Evolutionary conservation across 2,329 filamentous ascomycete genomes (phyloP), one percentile per base, ranked within the genome.

Genomic region (Colletotrichum incanum): DNA sequence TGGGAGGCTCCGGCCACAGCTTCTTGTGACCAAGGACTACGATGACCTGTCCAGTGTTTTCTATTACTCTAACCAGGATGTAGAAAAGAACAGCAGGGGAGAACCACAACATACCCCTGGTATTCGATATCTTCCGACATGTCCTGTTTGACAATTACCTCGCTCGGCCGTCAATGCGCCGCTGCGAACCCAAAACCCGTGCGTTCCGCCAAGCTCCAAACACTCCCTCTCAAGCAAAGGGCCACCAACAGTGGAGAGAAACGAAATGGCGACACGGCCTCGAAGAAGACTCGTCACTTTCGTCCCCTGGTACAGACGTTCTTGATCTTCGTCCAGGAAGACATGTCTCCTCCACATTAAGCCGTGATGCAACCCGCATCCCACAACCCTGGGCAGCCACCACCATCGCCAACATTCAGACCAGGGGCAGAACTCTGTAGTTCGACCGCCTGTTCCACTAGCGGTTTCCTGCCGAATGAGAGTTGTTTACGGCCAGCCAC

Each of bases 141-240:
- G 34, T 66, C 65, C 61, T 50, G 71, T 73, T 71, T 73, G 55
- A 65, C 39, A 26, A 58, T 31, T 8, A 49, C 71, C 61, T 71
- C 50, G 52, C 61, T 60, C 61, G 56, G 31, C 56, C 47, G 67
- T 71, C 71, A 73, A 67, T 39, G 71, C 71, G 67, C 56, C 60
- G 54, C 43, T 14, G 55, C 37, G 69, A 67, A 71, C 67, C 67
- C 56, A 67, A 66, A 58, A 54, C 34, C 71, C 50, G 61, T 67
- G 67, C 61, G 61, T 62, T 26, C 43, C 55, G 71, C 56, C 71
- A 66, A 71, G 55, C 45, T 71, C 26, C 61, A 73, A 61, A 71
- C 47, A 66, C 26, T 47, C n/a, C 20, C 39, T 72, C 55, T 26
- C 28, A 20, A 50, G 58, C 50, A 47, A 49, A 43, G 45, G 37